These are phyloP conservation scores for Calonectria ilicicola DNA, from an alignment of 2,329 filamentous ascomycete genomes.

Conservation along the genomic window DNA sequence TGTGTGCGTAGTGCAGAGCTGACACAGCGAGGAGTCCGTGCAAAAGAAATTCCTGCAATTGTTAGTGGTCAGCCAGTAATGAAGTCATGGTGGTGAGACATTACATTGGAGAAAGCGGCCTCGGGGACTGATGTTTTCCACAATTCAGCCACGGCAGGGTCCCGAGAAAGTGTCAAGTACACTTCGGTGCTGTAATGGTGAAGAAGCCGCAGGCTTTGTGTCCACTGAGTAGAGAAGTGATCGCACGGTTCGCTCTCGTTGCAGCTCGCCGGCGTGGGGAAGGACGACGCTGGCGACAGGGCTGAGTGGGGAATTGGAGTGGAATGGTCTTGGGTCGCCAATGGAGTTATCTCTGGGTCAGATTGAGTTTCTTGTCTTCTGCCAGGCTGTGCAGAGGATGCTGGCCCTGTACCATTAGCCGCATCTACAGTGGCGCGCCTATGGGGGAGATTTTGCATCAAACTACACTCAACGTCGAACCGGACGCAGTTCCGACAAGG, in stretches of 20 bases:
- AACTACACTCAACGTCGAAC: slow-evolving; percentile 24
- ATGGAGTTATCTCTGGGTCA: too few relatives aligned
- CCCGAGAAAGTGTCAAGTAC: not conserved
- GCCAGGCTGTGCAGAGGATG: too few relatives aligned
- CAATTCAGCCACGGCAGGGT: not conserved
- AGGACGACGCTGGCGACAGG: too few relatives aligned
- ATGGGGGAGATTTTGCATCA: not conserved
- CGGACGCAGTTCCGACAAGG: slow-evolving; percentile 29
- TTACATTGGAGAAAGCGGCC: slow-evolving; percentile 25
- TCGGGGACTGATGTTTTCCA: slow-evolving; percentile 23
- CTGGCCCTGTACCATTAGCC: too few relatives aligned
- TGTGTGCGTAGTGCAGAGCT: slow-evolving; percentile 23
- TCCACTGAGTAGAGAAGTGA: slow-evolving; percentile 5
- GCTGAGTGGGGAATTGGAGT: too few relatives aligned
- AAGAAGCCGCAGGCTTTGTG: slow-evolving; percentile 27
- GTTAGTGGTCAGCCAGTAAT: too few relatives aligned
- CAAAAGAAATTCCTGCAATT: slow-evolving; percentile 27
- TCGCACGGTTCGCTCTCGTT: not conserved
- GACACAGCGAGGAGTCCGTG: slow-evolving; percentile 27
- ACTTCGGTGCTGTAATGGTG: slow-evolving; percentile 23
- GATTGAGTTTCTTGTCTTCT: too few relatives aligned
- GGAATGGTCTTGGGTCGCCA: too few relatives aligned
- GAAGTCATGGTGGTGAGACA: not conserved
- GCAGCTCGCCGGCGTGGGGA: not conserved
- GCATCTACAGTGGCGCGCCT: too few relatives aligned